These are phyloP conservation scores for Monascus purpureus DNA, from an alignment of 495 filamentous ascomycete species.

Conservation along the genomic window DNA sequence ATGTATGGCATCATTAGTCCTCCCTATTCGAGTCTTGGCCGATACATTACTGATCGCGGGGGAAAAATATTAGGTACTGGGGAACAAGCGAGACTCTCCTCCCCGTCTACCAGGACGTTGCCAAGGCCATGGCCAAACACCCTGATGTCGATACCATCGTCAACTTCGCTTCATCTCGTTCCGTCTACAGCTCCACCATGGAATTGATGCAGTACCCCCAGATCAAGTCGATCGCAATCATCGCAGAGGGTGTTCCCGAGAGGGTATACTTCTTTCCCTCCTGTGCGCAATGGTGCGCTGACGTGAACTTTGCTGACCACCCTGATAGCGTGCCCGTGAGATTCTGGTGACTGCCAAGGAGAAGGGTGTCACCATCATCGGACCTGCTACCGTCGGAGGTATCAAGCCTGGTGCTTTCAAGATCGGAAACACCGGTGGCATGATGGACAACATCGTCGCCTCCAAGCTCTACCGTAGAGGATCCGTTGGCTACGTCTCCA, in stretches of 20 bases:
- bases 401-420: constrained; percentile 99
- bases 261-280: constrained; percentile 41
- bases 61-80: constrained; percentile 57
- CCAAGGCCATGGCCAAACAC: constrained; percentile 95
- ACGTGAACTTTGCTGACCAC: constrained; percentile 8
- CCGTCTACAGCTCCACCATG: constrained; percentile 95
- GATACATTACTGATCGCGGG: constrained; percentile 5
- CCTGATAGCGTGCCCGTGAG: constrained; percentile 73
- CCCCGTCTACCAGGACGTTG: constrained; percentile 90
- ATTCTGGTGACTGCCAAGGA: constrained; percentile 89
- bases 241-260: constrained; percentile 97
- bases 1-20: constrained; percentile 55
- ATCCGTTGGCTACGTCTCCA: constrained; percentile 97
- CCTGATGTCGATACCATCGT: constrained; percentile 92
- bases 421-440: constrained; percentile 99
- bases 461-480: constrained; percentile 99
- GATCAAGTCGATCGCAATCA: constrained; percentile 96
- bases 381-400: constrained; percentile 94
- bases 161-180: constrained; percentile 98
- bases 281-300: constrained; percentile 1
- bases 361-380: constrained; percentile 98
- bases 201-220: constrained; percentile 96
- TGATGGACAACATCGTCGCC: constrained; percentile 99
- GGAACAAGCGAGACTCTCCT: constrained; percentile 98
- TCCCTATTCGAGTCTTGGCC: neutral